Percentiles rank a stretch among this genome's conserved stretches.
Conservation (phyloP, 768 basidiomycete genomes). For the Dendrothele bispora region DNA sequence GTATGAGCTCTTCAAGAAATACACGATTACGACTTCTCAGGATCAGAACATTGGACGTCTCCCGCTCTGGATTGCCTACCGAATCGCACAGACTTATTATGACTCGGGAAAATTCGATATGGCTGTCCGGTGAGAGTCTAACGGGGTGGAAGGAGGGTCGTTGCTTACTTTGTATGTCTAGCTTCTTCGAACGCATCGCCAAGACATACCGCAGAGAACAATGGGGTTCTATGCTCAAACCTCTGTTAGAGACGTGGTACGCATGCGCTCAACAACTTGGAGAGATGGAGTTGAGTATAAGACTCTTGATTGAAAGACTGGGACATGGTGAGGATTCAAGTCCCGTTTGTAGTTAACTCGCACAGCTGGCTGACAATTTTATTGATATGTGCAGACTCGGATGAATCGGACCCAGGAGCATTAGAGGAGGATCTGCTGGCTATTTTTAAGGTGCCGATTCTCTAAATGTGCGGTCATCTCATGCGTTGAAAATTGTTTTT, state of each 20-base stretch:
- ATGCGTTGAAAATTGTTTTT: too few relatives aligned
- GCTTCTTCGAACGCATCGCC: conserved; percentile 92
- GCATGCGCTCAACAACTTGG: conserved; percentile 77
- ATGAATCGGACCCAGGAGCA: conserved; percentile 46
- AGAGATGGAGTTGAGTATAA: conserved; percentile 74
- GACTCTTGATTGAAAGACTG: conserved; percentile 81
- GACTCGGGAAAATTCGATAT: conserved; percentile 81
- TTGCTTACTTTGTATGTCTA: conserved; percentile 24
- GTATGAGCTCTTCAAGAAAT: conserved; percentile 90
- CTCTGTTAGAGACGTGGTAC: conserved; percentile 80
- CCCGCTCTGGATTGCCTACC: conserved; percentile 87
- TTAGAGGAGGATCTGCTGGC: conserved; percentile 73
- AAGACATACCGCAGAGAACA: conserved; percentile 84
- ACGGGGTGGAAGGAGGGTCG: background rate
- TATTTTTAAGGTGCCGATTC: conserved; percentile 59
- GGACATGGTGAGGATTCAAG: conserved; percentile 57
- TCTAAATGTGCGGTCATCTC: background rate
- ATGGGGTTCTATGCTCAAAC: conserved; percentile 74
- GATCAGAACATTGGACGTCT: conserved; percentile 68
- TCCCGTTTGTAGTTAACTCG: background rate
- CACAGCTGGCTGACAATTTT: conserved; percentile 5
- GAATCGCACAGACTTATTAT: conserved; percentile 86
- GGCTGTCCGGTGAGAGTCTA: conserved; percentile 69
- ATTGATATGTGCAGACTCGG: conserved; percentile 30
- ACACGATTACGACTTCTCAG: conserved; percentile 41